Conservation (phyloP, 2,329 filamentous ascomycete species). For the Ilyonectria mors-panacis region DNA sequence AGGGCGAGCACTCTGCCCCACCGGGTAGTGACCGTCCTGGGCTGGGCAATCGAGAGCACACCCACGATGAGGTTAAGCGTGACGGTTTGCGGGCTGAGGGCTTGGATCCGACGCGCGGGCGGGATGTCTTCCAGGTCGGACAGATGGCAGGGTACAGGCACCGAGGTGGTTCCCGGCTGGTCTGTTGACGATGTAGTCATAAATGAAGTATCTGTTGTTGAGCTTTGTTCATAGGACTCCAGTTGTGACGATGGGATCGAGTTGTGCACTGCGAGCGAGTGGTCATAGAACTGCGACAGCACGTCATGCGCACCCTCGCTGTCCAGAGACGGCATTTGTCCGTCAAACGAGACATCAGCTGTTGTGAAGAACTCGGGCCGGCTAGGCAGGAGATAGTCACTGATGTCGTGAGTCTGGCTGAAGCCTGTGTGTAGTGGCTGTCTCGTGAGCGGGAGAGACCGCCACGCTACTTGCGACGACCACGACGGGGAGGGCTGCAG, state of each 20-base stretch:
- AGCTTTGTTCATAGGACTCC: slow-evolving; percentile 46
- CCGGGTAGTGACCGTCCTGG: slow-evolving; percentile 77
- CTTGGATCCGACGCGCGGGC: slow-evolving; percentile 72
- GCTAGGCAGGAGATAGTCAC: slow-evolving; percentile 48
- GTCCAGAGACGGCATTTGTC: slow-evolving; percentile 39
- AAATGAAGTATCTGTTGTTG: slow-evolving; percentile 54
- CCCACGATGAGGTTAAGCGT: slow-evolving; percentile 87
- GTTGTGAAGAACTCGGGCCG: slow-evolving; percentile 65
- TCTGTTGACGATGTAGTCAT: slow-evolving; percentile 55
- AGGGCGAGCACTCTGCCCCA: slow-evolving; percentile 75
- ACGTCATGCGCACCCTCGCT: slow-evolving; percentile 55
- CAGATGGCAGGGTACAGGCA: slow-evolving; percentile 52
- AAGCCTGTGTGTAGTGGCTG: slow-evolving; percentile 66
- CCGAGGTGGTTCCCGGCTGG: slow-evolving; percentile 36
- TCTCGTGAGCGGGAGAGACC: slow-evolving; percentile 65
- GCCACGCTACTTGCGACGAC: slow-evolving; percentile 64
- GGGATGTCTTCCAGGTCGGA: slow-evolving; percentile 79
- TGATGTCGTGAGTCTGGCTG: slow-evolving; percentile 64
- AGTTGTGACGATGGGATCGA: slow-evolving; percentile 75
- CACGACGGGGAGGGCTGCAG: slow-evolving; percentile 33
- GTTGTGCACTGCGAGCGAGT: slow-evolving; percentile 81
- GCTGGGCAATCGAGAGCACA: slow-evolving; percentile 78
- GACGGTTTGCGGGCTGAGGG: slow-evolving; percentile 83
- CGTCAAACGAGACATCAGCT: slow-evolving; percentile 55
- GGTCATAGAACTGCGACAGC: slow-evolving; percentile 80